Evolutionary conservation across 257 asterid genomes (phyloP), one percentile per base, ranked within the genome.

Genomic region (Solanum pimpinellifolium): DNA sequence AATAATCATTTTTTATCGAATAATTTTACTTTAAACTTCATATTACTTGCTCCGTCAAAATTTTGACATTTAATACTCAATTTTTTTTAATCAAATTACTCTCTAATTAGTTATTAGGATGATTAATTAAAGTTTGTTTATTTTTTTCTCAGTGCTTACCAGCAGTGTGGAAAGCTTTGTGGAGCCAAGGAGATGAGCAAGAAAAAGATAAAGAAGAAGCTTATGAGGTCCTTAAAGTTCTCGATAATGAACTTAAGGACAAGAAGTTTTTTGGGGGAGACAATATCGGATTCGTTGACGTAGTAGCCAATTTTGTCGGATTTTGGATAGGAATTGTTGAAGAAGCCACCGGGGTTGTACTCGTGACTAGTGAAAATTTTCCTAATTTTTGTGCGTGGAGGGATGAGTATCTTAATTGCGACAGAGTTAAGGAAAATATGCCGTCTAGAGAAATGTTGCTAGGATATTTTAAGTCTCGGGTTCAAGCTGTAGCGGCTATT

Each of bases 201-300:
- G 94, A 91, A 90, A 92, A 90, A 86, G 88, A 56, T 52, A 92
- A 84, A 89, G 93, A 87, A 87, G 95, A 92, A 90, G 91, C 92
- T 7, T 23, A 7, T 6, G 91, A 90, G 52, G 20, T 76, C 2
- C 87, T 93, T 41, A 87, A 78, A 52, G 23, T 90, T 86, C 87
- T 92, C 0, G 95, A 94, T 3, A 66, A 83, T 23, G 91, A 93
- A 84, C 78, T 92, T 1, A 74, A 89, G 29, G 94, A 90, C 5
- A 91, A 92, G 77, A 92, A 89, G 41, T 93, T 90, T 66, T 94
- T 93, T 7, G 96, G 95, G 2, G 96, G 95, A 46, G 95, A 92
- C 25, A 59, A 65, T 1, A 83, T 93, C 47, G 95, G 96, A 14
- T 5, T 89, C 4, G 88, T 90, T 46, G 96, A 93, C 66, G 84